A percentile compares a stretch with the other conserved stretches of the same genome.
Conservation (phyloP, 148 eudicot species). For the Nepenthes mirabilis region DNA sequence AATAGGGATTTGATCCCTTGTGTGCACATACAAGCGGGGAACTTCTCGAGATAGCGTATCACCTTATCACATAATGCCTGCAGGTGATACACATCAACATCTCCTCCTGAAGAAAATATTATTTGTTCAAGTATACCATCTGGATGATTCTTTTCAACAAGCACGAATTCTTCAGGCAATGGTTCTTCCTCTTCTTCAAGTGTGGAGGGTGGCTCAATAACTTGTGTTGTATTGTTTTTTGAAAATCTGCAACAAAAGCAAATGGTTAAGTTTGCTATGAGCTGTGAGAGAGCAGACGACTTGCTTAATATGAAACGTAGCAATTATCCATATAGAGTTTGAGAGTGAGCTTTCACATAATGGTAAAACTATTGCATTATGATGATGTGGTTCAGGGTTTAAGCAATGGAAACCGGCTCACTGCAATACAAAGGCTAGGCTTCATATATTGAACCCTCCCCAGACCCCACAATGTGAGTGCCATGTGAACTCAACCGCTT, state of each 20-base stretch:
- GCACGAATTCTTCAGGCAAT: constrained; percentile 75
- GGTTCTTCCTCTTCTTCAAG: constrained; percentile 64
- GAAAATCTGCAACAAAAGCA: constrained; percentile 30
- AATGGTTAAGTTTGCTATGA: too few relatives aligned
- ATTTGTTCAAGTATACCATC: constrained; percentile 79
- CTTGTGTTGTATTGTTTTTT: constrained; percentile 57
- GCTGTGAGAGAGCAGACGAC: too few relatives aligned
- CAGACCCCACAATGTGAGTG: too few relatives aligned
- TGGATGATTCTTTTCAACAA: constrained; percentile 52
- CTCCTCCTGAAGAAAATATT: constrained; percentile 82
- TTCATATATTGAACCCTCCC: too few relatives aligned
- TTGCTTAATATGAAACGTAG: too few relatives aligned
- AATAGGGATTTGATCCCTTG: not conserved
- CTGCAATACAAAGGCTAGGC: too few relatives aligned
- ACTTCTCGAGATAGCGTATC: not conserved
- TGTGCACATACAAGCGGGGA: not conserved
- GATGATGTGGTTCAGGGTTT: too few relatives aligned
- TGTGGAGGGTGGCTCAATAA: constrained; percentile 47
- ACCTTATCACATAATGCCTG: constrained; percentile 93
- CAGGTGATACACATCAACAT: constrained; percentile 77
- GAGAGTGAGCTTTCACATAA: too few relatives aligned
- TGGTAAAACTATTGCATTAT: too few relatives aligned
- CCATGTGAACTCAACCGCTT: too few relatives aligned
- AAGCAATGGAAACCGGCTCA: too few relatives aligned
- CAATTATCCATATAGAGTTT: too few relatives aligned